Percentiles rank a stretch among this genome's conserved stretches.
These are phyloP conservation scores for Sporobolomyces roseus DNA, from an alignment of 768 basidiomycete genomes.

Conservation along the genomic window DNA sequence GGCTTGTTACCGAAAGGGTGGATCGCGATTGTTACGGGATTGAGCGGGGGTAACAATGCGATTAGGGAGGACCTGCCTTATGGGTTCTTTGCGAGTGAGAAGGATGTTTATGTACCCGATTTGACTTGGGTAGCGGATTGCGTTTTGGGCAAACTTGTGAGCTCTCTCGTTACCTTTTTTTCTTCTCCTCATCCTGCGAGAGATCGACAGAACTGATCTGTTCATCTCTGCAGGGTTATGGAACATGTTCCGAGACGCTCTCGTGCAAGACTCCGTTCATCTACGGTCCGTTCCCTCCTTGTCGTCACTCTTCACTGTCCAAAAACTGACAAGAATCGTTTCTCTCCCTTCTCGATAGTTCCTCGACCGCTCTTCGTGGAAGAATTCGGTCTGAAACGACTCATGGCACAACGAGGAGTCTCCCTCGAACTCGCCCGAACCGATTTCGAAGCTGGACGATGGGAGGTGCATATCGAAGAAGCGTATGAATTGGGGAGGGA, in stretches of 20 bases:
- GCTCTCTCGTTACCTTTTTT: background rate
- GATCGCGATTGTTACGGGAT: constrained; percentile 76
- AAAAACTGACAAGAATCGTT: background rate
- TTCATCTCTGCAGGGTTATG: constrained; percentile 61
- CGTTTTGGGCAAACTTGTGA: constrained; percentile 69
- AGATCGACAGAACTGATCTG: background rate
- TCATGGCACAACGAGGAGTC: constrained; percentile 63
- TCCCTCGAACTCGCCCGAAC: constrained; percentile 65
- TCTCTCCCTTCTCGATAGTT: constrained; percentile 48
- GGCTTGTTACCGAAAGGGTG: constrained; percentile 63
- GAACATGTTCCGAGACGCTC: constrained; percentile 73
- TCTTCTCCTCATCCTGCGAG: background rate
- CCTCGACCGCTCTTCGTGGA: constrained; percentile 75
- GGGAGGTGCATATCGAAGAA: constrained; percentile 44
- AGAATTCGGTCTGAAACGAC: constrained; percentile 67
- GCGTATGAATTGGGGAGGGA: constrained; percentile 59
- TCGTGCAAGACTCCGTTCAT: constrained; percentile 73
- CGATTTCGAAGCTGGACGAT: constrained; percentile 44
- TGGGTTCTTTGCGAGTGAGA: constrained; percentile 69
- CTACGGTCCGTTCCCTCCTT: constrained; percentile 56
- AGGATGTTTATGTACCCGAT: constrained; percentile 78
- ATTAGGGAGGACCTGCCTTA: constrained; percentile 61
- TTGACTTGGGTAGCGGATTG: constrained; percentile 69
- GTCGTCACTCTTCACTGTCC: constrained; percentile 42
- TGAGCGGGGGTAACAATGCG: constrained; percentile 55